Evolutionary conservation across 2,329 filamentous ascomycete species (phyloP), one percentile per base, ranked within the genome.

Genomic region (Xylaria sp.): DNA sequence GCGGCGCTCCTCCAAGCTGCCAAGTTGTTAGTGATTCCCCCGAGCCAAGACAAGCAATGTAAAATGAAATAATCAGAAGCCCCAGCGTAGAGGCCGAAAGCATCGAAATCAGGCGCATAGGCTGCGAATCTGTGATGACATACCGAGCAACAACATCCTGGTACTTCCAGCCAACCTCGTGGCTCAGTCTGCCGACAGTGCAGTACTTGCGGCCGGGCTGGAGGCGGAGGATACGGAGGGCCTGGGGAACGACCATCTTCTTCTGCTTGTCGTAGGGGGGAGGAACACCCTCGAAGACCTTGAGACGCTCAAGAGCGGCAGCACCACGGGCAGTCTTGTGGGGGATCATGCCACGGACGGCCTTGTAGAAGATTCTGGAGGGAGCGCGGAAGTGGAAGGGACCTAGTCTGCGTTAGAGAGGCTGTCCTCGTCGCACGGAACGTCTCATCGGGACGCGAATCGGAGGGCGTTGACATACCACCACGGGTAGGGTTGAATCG

Each of bases 161-260:
- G 89, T 99, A 97, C 85, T 99, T 99, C 94, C 94, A 99, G 83
- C 94, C 94, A 76, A 97, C 94, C 85, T 99, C 94, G 82, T 97
- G 92, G 80, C 91, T 94, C 76, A 99, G 84, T 82, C 94, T 88
- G 73, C 94, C 94, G 72, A 99, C 93, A 69, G 92, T 96, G 90
- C 94, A 99, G 91, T 96, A 99, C 88, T 99, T 99, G 85, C 94
- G 92, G 77, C 94, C 94, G 75, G 94, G 94, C 87, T 97, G 95
- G 78, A 99, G 85, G 79, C 94, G 87, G 78, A 99, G 87, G 71
- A 99, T 89, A 76, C 94, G 89, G 75, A 99, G 87, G 73, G 94
- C 94, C 86, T 97, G 94, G 79, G 94, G 94, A 72, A 99, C 94
- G 71, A 99, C 94, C 82, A 97, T 90, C 82, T 96, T 90, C 91